Conservation (phyloP, 805 yeast genomes). For the Saturnispora sekii region DNA sequence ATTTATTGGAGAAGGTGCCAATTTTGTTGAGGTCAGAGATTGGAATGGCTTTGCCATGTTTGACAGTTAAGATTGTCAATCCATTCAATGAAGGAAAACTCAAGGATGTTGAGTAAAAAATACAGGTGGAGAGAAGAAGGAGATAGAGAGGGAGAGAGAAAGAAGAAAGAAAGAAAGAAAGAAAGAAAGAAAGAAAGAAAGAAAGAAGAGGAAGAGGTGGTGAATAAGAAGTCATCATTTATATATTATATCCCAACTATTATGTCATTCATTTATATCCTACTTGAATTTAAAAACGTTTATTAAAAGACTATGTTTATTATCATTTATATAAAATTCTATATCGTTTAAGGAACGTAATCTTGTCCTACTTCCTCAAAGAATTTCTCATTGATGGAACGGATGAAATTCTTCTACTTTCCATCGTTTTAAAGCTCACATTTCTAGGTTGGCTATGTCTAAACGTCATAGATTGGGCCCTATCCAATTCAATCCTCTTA, state of each 20-base stretch:
- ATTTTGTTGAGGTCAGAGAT: slow-evolving; percentile 81
- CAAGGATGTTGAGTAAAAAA: background rate
- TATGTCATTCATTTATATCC: slow-evolving; percentile 4
- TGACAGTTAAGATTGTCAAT: slow-evolving; percentile 83
- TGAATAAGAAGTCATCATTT: background rate
- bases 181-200: too few species aligned
- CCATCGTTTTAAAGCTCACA: slow-evolving; percentile 2
- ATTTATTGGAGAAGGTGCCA: slow-evolving; percentile 71
- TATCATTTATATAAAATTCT: background rate
- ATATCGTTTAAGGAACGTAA: too few species aligned
- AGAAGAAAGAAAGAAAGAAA: too few species aligned
- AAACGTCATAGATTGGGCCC: slow-evolving; percentile 21
- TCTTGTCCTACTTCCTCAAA: slow-evolving; percentile 3
- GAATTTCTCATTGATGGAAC: slow-evolving; percentile 10
- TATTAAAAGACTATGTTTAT: background rate
- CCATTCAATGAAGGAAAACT: slow-evolving; percentile 42
- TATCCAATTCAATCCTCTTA: slow-evolving; percentile 21
- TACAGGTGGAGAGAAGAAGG: too few species aligned
- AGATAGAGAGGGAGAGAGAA: too few species aligned
- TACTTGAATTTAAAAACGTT: slow-evolving; percentile 1
- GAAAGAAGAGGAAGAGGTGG: too few species aligned
- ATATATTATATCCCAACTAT: slow-evolving; percentile 7
- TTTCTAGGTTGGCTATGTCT: slow-evolving; percentile 22
- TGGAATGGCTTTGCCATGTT: slow-evolving; percentile 92
- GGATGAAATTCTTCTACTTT: slow-evolving; percentile 6